These are phyloP conservation scores for Ogataea saltuana DNA, from an alignment of 805 yeast genomes.

Conservation along the genomic window DNA sequence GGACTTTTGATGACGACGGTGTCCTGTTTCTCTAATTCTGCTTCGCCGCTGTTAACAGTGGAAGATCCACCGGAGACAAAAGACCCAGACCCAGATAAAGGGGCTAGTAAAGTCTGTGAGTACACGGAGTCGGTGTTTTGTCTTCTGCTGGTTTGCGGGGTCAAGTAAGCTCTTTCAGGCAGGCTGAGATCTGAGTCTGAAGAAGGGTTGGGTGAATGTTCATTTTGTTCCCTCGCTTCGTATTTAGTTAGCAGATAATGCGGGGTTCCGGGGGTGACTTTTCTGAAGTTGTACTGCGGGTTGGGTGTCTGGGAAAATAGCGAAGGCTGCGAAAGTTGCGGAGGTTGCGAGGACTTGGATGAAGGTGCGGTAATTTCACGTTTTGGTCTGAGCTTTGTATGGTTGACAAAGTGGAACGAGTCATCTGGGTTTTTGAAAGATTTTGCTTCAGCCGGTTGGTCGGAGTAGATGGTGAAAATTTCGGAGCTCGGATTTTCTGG, in stretches of 20 bases:
- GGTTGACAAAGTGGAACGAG: neutral
- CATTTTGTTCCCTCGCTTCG: slow-evolving; percentile 1
- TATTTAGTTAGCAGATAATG: slow-evolving; percentile 13
- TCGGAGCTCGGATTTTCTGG: slow-evolving; percentile 4
- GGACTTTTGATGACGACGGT: no score
- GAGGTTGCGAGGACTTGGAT: no score
- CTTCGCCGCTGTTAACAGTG: slow-evolving; percentile 6
- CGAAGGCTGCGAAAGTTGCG: no score
- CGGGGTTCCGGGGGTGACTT: slow-evolving; percentile 21
- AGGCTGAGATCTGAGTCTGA: slow-evolving; percentile 1
- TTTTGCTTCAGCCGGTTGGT: neutral
- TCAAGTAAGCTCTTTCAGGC: slow-evolving; percentile 13
- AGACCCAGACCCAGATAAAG: slow-evolving; percentile 9
- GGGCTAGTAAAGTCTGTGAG: slow-evolving; percentile 14
- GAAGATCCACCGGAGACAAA: slow-evolving; percentile 10
- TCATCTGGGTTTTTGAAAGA: neutral
- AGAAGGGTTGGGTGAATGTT: neutral
- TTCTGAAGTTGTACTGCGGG: slow-evolving; percentile 19
- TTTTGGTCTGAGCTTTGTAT: neutral
- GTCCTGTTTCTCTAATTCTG: slow-evolving; percentile 3
- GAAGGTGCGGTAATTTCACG: no score
- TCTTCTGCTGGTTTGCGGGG: slow-evolving; percentile 4
- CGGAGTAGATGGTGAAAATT: slow-evolving; percentile 19
- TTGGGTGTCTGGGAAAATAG: neutral
- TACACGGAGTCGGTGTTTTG: slow-evolving; percentile 15